Percentiles rank a stretch among this genome's conserved stretches.
Conservation (phyloP, 495 filamentous ascomycete species). For the Lasiosphaeria miniovina region DNA sequence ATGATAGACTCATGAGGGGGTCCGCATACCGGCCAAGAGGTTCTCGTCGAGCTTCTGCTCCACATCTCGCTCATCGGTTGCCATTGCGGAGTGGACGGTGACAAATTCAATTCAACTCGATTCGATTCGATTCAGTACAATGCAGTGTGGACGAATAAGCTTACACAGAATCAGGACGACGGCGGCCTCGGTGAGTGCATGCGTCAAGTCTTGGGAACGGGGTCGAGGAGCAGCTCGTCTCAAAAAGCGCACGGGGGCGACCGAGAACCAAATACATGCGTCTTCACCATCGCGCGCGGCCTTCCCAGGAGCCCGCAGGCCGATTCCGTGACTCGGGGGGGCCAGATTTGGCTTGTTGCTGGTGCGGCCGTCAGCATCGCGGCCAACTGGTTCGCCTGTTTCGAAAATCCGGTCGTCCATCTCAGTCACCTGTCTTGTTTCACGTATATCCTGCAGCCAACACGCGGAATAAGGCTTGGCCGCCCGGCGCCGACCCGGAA, state of each 20-base stretch:
- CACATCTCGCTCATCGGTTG: conserved; percentile 18
- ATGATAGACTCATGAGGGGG: background rate
- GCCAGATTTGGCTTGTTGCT: background rate
- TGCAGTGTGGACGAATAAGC: too few species aligned
- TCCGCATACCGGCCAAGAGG: conserved; percentile 15
- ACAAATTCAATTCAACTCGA: background rate
- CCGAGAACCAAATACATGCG: too few species aligned
- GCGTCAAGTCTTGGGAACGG: too few species aligned
- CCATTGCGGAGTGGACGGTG: conserved; percentile 5
- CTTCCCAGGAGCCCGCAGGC: too few species aligned
- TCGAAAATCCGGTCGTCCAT: conserved; percentile 3
- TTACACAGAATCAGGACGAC: too few species aligned
- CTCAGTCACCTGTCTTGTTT: conserved; percentile 7
- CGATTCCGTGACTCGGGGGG: too few species aligned
- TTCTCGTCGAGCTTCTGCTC: conserved; percentile 18
- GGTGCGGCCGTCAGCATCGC: conserved; percentile 1
- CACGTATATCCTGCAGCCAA: background rate
- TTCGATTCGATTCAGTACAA: background rate
- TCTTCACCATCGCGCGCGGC: too few species aligned
- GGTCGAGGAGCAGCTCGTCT: too few species aligned
- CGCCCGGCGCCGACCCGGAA: too few species aligned
- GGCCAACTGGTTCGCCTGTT: conserved; percentile 18
- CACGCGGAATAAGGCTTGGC: background rate
- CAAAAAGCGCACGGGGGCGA: too few species aligned
- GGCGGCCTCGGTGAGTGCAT: too few species aligned